Conservation (phyloP, 2,329 filamentous ascomycete genomes). For the Aspergillus phoenicis region DNA sequence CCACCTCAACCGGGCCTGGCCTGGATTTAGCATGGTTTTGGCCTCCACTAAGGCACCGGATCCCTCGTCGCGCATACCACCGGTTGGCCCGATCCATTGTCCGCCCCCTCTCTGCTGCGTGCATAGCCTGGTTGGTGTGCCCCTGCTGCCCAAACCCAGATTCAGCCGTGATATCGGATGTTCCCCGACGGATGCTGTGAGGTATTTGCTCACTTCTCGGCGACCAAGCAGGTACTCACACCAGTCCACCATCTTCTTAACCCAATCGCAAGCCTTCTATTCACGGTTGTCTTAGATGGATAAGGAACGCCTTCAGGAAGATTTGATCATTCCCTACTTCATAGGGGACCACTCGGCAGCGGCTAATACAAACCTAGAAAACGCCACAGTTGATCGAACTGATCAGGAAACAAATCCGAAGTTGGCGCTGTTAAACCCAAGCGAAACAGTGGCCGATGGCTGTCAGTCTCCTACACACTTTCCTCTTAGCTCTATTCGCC, state of each 20-base stretch:
- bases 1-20: background rate
- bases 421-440: too few relatives aligned
- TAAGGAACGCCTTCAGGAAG: background rate
- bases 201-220: background rate
- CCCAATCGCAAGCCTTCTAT: background rate
- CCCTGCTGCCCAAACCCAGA: background rate
- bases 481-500: background rate
- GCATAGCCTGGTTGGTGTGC: background rate
- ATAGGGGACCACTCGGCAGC: too few relatives aligned
- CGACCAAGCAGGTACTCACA: background rate
- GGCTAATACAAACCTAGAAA: too few relatives aligned
- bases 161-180: background rate
- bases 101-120: background rate
- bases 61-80: background rate
- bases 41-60: background rate
- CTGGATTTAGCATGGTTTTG: too few relatives aligned
- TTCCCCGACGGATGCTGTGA: background rate
- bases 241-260: background rate
- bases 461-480: too few relatives aligned
- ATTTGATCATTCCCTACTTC: too few relatives aligned
- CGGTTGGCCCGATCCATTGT: background rate
- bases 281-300: background rate
- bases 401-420: too few relatives aligned
- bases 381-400: too few relatives aligned
- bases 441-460: too few relatives aligned